These are phyloP conservation scores for Symbiotaphrina buchneri DNA, from an alignment of 495 filamentous ascomycete species.

Conservation along the genomic window DNA sequence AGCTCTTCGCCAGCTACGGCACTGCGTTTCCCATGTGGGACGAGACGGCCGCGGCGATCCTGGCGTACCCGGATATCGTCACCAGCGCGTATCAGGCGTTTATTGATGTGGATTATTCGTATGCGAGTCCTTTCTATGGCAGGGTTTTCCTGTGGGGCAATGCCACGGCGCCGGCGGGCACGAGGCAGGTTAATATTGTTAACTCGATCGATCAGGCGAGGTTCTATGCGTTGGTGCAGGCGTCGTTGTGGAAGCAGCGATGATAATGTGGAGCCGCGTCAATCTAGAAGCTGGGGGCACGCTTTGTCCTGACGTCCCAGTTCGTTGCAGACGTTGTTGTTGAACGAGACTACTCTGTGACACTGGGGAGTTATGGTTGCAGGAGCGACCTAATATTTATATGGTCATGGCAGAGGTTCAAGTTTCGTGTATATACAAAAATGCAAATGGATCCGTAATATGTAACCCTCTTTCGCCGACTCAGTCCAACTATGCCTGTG, in stretches of 20 bases:
- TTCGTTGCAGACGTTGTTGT: too few species aligned
- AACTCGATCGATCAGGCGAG: slow-evolving; percentile 10
- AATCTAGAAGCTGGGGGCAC: too few species aligned
- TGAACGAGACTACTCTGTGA: too few species aligned
- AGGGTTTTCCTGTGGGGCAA: slow-evolving; percentile 15
- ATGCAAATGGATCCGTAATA: too few species aligned
- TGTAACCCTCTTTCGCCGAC: too few species aligned
- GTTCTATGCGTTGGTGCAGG: slow-evolving; percentile 4
- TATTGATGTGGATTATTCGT: slow-evolving; percentile 15
- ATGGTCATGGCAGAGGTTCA: too few species aligned
- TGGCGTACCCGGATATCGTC: slow-evolving; percentile 14
- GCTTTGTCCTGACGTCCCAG: too few species aligned
- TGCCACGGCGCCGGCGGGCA: slow-evolving; percentile 12
- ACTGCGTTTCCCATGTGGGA: slow-evolving; percentile 18
- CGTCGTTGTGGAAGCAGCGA: slow-evolving; percentile 1
- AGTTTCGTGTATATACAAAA: too few species aligned
- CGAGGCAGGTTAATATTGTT: slow-evolving; percentile 14
- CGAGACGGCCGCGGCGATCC: slow-evolving; percentile 17
- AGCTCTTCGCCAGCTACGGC: slow-evolving; percentile 13
- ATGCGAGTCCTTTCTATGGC: slow-evolving; percentile 15
- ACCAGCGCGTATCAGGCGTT: slow-evolving; percentile 12
- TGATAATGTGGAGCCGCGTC: too few species aligned
- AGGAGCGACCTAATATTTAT: too few species aligned
- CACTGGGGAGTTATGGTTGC: too few species aligned
- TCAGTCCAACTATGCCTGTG: too few species aligned